Conservation (phyloP, 1,139 yeast genomes). For the Sugiyamaella castrensis region DNA sequence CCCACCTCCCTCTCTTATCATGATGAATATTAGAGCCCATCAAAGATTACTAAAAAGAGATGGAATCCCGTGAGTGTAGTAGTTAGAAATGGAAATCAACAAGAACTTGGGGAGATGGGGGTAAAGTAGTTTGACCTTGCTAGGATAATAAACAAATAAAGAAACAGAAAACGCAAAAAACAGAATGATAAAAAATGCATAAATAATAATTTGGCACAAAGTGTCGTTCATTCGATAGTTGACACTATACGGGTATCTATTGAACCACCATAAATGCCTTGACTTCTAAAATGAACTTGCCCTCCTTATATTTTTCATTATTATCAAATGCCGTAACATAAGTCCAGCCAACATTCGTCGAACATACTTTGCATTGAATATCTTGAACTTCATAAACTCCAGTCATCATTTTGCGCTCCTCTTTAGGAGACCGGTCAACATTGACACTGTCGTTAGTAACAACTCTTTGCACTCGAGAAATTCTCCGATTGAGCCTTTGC, state of each 20-base stretch:
- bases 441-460: conserved; percentile 27
- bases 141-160: no score
- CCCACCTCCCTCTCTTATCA: no score
- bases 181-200: no score
- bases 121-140: no score
- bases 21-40: no score
- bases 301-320: conserved; percentile 69
- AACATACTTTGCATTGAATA: conserved; percentile 66
- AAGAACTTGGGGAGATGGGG: no score
- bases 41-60: no score
- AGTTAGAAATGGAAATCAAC: no score
- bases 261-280: conserved; percentile 16
- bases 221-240: no score
- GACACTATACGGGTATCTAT: background rate
- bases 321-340: conserved; percentile 58
- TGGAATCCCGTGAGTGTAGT: no score
- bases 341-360: conserved; percentile 67
- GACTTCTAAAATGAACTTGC: conserved; percentile 70
- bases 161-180: no score
- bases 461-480: conserved; percentile 26
- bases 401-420: conserved; percentile 57
- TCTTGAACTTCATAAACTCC: conserved; percentile 66
- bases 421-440: conserved; percentile 34
- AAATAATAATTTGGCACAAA: no score
- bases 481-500: background rate